Evolutionary conservation across 116 monocot genomes (phyloP), one percentile per base, ranked within the genome.

Genomic region (Zostera marina): DNA sequence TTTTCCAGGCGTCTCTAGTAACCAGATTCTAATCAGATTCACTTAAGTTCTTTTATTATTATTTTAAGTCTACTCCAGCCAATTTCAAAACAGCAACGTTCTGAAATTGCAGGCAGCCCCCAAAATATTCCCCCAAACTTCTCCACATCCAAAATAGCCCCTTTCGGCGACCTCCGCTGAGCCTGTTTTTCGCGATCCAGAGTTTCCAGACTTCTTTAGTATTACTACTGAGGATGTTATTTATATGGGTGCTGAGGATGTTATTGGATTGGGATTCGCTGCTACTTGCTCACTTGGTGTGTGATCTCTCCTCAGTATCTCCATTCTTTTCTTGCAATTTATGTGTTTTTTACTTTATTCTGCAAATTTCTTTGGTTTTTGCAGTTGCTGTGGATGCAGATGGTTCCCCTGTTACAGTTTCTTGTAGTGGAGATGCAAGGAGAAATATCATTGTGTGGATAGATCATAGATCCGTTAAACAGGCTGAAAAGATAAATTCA

Each of bases 221-320:
- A n/a, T n/a, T n/a, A n/a, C n/a, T n/a, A n/a, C n/a, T n/a, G n/a
- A n/a, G n/a, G n/a, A n/a, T n/a, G n/a, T n/a, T n/a, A n/a, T n/a
- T n/a, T n/a, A n/a, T n/a, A n/a, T n/a, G n/a, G n/a, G n/a, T 40
- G 68, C 74, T 23, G 73, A 81, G 62, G 78, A 86, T 56, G 85
- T 89, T 3, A 70, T 69, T 58, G 83, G 96, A 9, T 11, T 98
- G 22, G 96, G 96, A 64, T 98, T 98, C 69, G 75, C 96, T 3
- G 96, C 90, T 51, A 98, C 96, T 63, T 98, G 90, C 64, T 98
- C 96, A 19, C 86, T 98, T 66, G 90, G 96, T 93, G 54, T 63
- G 76, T 78, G 11, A 44, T 41, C 41, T 63, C 23, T 23, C 11
- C 4, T 53, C 23, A 9, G 7, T 22, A 9, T 41, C 39, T 41